Evolutionary conservation across 2,329 filamentous ascomycete species (phyloP).

Genomic region (Penicillium polonicum): DNA sequence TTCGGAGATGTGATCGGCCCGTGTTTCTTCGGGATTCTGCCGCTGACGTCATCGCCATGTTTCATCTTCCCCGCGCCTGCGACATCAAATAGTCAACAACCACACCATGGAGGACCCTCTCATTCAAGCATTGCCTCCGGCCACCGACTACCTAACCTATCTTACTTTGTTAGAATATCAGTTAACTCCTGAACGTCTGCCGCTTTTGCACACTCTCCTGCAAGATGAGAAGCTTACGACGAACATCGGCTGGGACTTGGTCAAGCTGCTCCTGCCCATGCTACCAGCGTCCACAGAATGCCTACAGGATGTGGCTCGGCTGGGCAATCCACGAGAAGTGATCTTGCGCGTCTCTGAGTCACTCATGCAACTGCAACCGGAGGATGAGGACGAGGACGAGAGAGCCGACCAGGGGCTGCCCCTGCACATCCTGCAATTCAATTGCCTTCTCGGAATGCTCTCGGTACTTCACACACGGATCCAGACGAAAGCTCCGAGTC

Average conservation of each 20-base stretch:
- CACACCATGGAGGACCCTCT: slow-evolving; percentile 48
- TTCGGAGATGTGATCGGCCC: slow-evolving; percentile 8
- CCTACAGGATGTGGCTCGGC: slow-evolving; percentile 59
- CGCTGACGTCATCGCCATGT: slow-evolving; percentile 15
- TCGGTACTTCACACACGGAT: slow-evolving; percentile 60
- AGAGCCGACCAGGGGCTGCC: slow-evolving; percentile 32
- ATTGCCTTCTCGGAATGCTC: slow-evolving; percentile 48
- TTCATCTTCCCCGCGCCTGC: slow-evolving; percentile 9
- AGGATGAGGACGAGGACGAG: slow-evolving; percentile 37
- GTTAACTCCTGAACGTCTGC: slow-evolving; percentile 57
- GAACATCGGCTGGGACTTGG: slow-evolving; percentile 67
- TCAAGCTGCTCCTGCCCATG: slow-evolving; percentile 61
- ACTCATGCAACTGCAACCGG: slow-evolving; percentile 56
- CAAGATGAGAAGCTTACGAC: slow-evolving; percentile 61
- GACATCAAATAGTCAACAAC: slow-evolving; percentile 13
- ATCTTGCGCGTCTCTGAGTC: slow-evolving; percentile 64
- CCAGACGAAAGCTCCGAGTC: slow-evolving; percentile 63
- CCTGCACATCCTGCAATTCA: slow-evolving; percentile 21
- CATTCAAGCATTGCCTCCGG: slow-evolving; percentile 59
- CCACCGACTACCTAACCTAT: slow-evolving; percentile 65
- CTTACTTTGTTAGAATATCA: slow-evolving; percentile 65
- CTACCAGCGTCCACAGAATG: slow-evolving; percentile 59
- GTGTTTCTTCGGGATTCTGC: slow-evolving; percentile 7
- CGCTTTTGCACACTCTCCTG: slow-evolving; percentile 57
- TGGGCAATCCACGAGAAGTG: slow-evolving; percentile 65